Evolutionary conservation across 2,329 filamentous ascomycete species (phyloP).

Genomic region (Aspergillus calidoustus): DNA sequence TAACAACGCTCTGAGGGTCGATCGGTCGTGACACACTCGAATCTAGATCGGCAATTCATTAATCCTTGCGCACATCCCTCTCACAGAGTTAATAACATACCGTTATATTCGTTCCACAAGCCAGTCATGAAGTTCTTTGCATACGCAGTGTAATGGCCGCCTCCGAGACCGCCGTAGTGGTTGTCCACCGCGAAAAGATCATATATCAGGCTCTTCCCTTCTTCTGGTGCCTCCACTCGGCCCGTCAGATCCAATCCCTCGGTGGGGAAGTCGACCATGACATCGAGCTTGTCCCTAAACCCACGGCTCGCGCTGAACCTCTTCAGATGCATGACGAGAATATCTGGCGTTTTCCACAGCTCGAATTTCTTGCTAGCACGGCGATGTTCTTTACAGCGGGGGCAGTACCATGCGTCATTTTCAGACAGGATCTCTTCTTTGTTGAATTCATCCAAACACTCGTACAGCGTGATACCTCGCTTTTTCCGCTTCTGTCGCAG

Average conservation of each 20-base stretch:
- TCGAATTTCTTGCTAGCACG: slow-evolving; percentile 96
- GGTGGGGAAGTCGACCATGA: slow-evolving; percentile 87
- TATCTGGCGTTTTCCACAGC: slow-evolving; percentile 94
- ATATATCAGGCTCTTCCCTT: slow-evolving; percentile 82
- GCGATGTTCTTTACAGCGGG: slow-evolving; percentile 89
- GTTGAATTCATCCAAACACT: slow-evolving; percentile 93
- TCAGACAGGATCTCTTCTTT: slow-evolving; percentile 92
- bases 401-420: slow-evolving; percentile 97
- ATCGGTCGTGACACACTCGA: slow-evolving; percentile 68
- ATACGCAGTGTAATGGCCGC: slow-evolving; percentile 94
- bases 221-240: slow-evolving; percentile 78
- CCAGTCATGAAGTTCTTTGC: slow-evolving; percentile 89
- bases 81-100: slow-evolving; percentile 52
- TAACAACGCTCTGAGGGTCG: slow-evolving; percentile 68
- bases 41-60: slow-evolving; percentile 63
- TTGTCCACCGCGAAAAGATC: slow-evolving; percentile 96
- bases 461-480: slow-evolving; percentile 80
- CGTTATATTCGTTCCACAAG: slow-evolving; percentile 96
- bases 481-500: slow-evolving; percentile 69
- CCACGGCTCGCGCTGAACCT: slow-evolving; percentile 85
- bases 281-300: slow-evolving; percentile 88
- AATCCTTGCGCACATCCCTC: neutral
- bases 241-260: slow-evolving; percentile 81
- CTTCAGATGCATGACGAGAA: slow-evolving; percentile 93
- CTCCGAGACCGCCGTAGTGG: slow-evolving; percentile 89